Base-by-base conservation (phyloP, 441 rosid genomes). In the Syzygium syzygioides region DNA sequence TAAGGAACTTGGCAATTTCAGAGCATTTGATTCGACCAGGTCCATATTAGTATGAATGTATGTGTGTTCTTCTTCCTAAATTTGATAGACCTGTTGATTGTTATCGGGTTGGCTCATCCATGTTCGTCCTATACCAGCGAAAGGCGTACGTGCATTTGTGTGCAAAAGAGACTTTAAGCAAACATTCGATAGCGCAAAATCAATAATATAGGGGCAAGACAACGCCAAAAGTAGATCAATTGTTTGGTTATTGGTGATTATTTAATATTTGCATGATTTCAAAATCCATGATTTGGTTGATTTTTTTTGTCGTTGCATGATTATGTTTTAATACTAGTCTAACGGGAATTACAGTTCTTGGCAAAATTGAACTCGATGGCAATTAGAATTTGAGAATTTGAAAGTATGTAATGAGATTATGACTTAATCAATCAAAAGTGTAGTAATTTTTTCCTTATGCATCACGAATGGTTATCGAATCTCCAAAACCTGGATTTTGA, bases 1-100 rank as follows among this genome's bases (percentile, higher is more conserved):
- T 96, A 91, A 76, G 83, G 83, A 10, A 25, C 83, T 76, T 12
- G 17, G 17, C 17, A 76, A 52, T 76, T 76, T 37, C n/a, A 76
- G 83, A 76, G 83, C 9, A 76, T 41, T 0, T 37, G n/a, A 76
- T 76, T 76, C 62, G 26, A 57, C n/a, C 14, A 9, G n/a, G 83
- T 20, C 52, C 52, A 37, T 37, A 37, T 23, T 6, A 37, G 83
- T 76, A 41, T 76, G n/a, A 37, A 76, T 11, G 50, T 71, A 41
- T 45, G 48, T 45, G 7, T 45, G 48, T 45, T 45, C 48, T 45
- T 2, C 17, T 76, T 41, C 52, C 52, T 37, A 20, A 20, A 6
- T 45, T 20, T 20, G 80, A 5, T 71, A 76, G 83, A 45, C 12
- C 52, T 76, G 13, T 23, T 12, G 83, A 41, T 37, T 76, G 83